Percentiles rank a stretch among this genome's conserved stretches.
These are phyloP conservation scores for Thraustochytrium striatum DNA, from an alignment of 352 stramenopile species.

Conservation along the genomic window DNA sequence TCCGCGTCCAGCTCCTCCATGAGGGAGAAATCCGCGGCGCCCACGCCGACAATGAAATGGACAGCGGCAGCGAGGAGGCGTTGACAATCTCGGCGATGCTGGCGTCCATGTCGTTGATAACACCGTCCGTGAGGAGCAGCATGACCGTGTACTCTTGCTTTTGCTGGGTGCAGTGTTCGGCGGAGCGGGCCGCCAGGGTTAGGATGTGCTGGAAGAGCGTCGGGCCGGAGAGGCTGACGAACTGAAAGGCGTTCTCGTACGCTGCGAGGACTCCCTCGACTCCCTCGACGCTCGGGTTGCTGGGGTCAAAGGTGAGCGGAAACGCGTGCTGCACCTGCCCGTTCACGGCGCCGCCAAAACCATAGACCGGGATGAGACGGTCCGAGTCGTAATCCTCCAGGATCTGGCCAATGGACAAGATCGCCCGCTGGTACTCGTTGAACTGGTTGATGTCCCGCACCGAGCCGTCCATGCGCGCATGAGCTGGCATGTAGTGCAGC, in stretches of 20 bases:
- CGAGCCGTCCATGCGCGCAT: too few relatives aligned
- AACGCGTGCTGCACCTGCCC: conserved; percentile 72
- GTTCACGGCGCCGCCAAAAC: conserved; percentile 76
- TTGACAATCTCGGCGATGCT: conserved; percentile 61
- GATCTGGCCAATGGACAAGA: conserved; percentile 63
- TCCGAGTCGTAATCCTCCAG: conserved; percentile 71
- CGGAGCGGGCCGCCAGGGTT: background rate
- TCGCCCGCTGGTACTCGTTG: conserved; percentile 52
- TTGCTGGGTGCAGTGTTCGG: conserved; percentile 19
- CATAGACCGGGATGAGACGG: conserved; percentile 67
- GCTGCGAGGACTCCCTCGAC: conserved; percentile 69
- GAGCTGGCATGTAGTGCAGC: conserved; percentile 57
- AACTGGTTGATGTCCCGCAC: background rate
- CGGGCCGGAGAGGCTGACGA: conserved; percentile 56
- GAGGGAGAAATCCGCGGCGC: conserved; percentile 64
- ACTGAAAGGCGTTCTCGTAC: conserved; percentile 51
- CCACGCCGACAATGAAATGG: conserved; percentile 76
- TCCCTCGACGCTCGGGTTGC: conserved; percentile 66
- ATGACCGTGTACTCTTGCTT: conserved; percentile 59
- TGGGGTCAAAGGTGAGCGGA: conserved; percentile 68
- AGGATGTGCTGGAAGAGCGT: conserved; percentile 59
- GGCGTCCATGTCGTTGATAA: conserved; percentile 65
- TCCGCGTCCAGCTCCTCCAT: conserved; percentile 70
- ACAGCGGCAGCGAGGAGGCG: conserved; percentile 61
- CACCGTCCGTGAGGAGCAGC: conserved; percentile 71